These are phyloP conservation scores for Cryptococcus sp. DNA, from an alignment of 1,284 basidiomycete genomes.

Conservation along the genomic window DNA sequence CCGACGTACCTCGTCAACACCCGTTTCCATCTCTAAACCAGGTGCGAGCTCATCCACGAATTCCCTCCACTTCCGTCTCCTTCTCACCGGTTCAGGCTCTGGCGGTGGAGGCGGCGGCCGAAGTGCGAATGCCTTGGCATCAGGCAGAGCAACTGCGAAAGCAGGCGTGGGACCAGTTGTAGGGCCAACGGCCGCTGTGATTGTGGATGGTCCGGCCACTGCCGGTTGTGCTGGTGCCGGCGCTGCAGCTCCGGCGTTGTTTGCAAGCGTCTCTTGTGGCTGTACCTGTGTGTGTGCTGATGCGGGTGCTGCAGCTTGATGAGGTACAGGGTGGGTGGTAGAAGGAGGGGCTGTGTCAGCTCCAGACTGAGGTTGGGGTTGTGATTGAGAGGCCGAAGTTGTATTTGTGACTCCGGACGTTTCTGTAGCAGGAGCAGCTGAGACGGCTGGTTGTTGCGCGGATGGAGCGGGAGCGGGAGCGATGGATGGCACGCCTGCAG, in stretches of 20 bases:
- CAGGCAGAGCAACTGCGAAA: background rate
- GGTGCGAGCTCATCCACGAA: conserved; percentile 36
- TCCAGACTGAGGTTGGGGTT: background rate
- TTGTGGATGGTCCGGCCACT: background rate
- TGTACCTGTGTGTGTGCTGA: background rate
- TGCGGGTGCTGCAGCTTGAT: background rate
- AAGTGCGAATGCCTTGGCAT: background rate
- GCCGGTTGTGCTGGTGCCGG: background rate
- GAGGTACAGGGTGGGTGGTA: background rate
- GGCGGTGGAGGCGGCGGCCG: conserved; percentile 23
- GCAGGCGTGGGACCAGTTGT: background rate
- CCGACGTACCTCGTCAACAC: conserved; percentile 39
- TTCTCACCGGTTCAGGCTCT: conserved; percentile 31
- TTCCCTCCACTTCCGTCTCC: conserved; percentile 42
- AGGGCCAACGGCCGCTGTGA: background rate
- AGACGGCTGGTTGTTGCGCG: background rate
- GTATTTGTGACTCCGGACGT: conserved; percentile 2
- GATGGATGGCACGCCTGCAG: background rate
- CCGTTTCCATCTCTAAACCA: conserved; percentile 40
- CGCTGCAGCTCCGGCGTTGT: conserved; percentile 1
- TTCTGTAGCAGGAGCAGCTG: background rate
- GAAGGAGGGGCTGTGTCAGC: background rate
- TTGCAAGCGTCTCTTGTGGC: background rate
- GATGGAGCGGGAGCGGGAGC: background rate
- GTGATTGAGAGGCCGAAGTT: background rate